A percentile compares a stretch with the other conserved stretches of the same genome.
These are phyloP conservation scores for Brassica nigra DNA, from an alignment of 345 rosid species.

Conservation along the genomic window DNA sequence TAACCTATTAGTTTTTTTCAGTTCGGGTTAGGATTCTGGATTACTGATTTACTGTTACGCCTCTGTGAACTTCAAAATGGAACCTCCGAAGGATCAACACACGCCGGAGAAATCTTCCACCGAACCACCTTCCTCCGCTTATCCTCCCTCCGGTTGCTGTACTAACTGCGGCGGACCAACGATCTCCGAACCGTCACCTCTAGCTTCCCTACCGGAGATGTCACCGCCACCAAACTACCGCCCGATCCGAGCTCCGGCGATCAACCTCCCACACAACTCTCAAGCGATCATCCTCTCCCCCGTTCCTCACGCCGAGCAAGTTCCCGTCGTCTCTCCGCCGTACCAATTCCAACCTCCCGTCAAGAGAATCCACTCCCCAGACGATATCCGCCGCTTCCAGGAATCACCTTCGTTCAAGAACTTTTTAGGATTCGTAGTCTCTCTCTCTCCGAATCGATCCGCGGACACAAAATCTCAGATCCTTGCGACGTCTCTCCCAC, in stretches of 20 bases:
- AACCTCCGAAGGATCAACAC: conserved; percentile 41
- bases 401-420: conserved; percentile 53
- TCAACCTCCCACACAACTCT: conserved; percentile 60
- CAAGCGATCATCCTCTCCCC: conserved; percentile 83
- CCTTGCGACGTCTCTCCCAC: conserved; percentile 61
- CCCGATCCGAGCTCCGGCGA: conserved; percentile 81
- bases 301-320: conserved; percentile 74
- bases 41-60: background rate
- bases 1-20: too few species aligned
- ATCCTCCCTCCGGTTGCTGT: conserved; percentile 46
- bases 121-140: conserved; percentile 38
- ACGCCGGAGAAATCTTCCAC: conserved; percentile 43
- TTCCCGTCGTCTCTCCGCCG: conserved; percentile 56
- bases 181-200: conserved; percentile 50
- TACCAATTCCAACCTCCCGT: conserved; percentile 56
- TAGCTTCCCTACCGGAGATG: conserved; percentile 52
- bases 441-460: conserved; percentile 80
- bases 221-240: conserved; percentile 81
- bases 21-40: too few species aligned
- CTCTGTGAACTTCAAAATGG: conserved; percentile 47
- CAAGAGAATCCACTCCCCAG: conserved; percentile 71
- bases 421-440: conserved; percentile 84
- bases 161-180: conserved; percentile 72
- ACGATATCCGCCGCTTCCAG: conserved; percentile 70
- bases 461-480: conserved; percentile 72